Conservation (phyloP, 768 basidiomycete species). For the Calvatia gigantea region DNA sequence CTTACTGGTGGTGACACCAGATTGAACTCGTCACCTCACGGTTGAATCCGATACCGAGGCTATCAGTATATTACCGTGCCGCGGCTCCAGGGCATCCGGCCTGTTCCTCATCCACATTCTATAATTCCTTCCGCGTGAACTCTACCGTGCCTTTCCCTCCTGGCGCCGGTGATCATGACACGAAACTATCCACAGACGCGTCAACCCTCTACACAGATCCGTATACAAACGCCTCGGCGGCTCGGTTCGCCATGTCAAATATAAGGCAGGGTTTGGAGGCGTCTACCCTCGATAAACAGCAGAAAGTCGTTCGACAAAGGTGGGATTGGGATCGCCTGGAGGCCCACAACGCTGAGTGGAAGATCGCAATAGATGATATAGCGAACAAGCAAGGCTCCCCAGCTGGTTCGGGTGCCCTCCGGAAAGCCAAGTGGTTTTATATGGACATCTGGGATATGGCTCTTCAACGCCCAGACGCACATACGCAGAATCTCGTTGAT, state of each 20-base stretch:
- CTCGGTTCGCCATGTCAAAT: neutral
- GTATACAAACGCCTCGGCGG: neutral
- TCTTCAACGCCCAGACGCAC: constrained; percentile 19
- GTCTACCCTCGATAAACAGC: neutral
- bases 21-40: neutral
- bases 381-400: neutral
- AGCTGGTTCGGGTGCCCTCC: neutral
- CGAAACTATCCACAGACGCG: constrained; percentile 4
- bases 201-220: constrained; percentile 4
- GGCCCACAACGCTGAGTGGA: constrained; percentile 16
- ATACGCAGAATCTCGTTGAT: constrained; percentile 12
- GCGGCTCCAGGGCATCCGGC: constrained; percentile 15
- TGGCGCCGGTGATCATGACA: constrained; percentile 1
- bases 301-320: constrained; percentile 10
- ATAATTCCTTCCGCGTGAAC: neutral
- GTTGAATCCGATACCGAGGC: constrained; percentile 5
- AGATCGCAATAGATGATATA: neutral
- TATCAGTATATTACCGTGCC: constrained; percentile 15
- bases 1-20: too few relatives aligned
- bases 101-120: constrained; percentile 6
- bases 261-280: constrained; percentile 1
- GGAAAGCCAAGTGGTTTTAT: constrained; percentile 13
- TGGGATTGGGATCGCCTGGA: constrained; percentile 20
- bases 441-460: constrained; percentile 18
- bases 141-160: neutral